Evolutionary conservation across 1,284 basidiomycete genomes (phyloP).

Genomic region (Cutaneotrichosporon sp.): DNA sequence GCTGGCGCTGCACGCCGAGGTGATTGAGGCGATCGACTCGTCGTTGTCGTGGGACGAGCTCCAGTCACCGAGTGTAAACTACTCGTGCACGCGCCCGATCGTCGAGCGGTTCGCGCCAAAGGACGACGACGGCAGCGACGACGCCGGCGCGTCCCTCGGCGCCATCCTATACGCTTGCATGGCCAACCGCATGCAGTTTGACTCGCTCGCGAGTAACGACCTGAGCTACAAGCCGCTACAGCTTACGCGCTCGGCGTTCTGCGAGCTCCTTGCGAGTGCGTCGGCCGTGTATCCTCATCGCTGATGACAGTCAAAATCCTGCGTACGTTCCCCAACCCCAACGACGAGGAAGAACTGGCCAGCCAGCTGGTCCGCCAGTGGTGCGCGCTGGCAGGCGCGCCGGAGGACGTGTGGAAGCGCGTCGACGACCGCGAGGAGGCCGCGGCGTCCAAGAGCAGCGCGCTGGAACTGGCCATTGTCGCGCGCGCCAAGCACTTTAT

Average conservation of each 20-base stretch:
- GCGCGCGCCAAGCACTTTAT: conserved; percentile 73
- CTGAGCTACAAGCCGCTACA: conserved; percentile 70
- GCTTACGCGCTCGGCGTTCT: conserved; percentile 64
- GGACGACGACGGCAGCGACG: conserved; percentile 39
- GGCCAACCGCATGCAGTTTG: conserved; percentile 46
- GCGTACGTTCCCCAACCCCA: conserved; percentile 57
- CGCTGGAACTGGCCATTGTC: conserved; percentile 78
- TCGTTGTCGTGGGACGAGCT: conserved; percentile 77
- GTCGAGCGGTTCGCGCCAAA: conserved; percentile 69
- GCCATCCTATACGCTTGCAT: conserved; percentile 40
- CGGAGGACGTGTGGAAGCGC: conserved; percentile 59
- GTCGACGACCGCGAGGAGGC: conserved; percentile 57
- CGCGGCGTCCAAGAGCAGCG: conserved; percentile 60
- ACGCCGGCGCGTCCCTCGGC: conserved; percentile 18
- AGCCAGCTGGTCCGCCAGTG: conserved; percentile 70
- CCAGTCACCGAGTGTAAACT: conserved; percentile 76
- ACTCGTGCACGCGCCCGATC: conserved; percentile 71
- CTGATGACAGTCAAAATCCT: conserved; percentile 63
- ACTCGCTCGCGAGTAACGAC: conserved; percentile 55
- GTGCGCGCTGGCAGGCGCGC: conserved; percentile 74
- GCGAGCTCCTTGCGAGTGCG: conserved; percentile 67
- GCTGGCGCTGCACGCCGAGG: conserved; percentile 36
- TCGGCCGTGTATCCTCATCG: neutral
- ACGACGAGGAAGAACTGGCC: conserved; percentile 62
- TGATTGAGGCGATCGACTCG: conserved; percentile 55